Percentiles rank a stretch among this genome's conserved stretches.
Evolutionary conservation across 2,329 filamentous ascomycete genomes (phyloP).

Genomic region (Teratosphaeria nubilosa): DNA sequence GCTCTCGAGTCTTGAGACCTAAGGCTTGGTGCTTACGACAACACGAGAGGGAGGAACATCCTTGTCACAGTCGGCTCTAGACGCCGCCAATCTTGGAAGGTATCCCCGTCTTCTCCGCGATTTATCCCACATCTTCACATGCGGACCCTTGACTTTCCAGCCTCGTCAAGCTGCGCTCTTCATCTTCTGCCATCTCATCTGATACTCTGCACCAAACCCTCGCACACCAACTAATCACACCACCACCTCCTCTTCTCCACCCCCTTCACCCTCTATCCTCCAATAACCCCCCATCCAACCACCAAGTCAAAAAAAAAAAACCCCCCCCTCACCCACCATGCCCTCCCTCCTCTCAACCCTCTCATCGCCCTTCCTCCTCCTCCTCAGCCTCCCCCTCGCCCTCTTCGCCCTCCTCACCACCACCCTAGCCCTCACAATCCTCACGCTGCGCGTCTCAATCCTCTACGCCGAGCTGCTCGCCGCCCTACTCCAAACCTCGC

Average conservation of each 20-base stretch:
- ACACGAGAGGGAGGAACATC: too few relatives aligned
- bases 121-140: background rate
- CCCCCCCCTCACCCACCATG: too few relatives aligned
- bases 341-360: background rate
- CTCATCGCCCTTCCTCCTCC: conserved; percentile 1
- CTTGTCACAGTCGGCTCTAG: too few relatives aligned
- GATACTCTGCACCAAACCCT: background rate
- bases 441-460: conserved; percentile 30
- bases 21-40: too few relatives aligned
- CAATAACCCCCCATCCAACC: background rate
- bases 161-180: background rate
- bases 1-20: too few relatives aligned
- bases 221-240: background rate
- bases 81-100: background rate
- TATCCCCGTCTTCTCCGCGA: background rate
- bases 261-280: background rate
- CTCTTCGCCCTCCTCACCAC: conserved; percentile 6
- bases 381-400: conserved; percentile 6
- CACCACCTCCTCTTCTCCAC: background rate
- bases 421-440: conserved; percentile 15
- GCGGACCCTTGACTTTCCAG: background rate
- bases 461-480: conserved; percentile 34
- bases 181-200: background rate
- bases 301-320: too few relatives aligned
- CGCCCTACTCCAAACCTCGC: conserved; percentile 29